Base-by-base conservation (phyloP, 352 stramenopile genomes). In the Achlya hypogyna region DNA sequence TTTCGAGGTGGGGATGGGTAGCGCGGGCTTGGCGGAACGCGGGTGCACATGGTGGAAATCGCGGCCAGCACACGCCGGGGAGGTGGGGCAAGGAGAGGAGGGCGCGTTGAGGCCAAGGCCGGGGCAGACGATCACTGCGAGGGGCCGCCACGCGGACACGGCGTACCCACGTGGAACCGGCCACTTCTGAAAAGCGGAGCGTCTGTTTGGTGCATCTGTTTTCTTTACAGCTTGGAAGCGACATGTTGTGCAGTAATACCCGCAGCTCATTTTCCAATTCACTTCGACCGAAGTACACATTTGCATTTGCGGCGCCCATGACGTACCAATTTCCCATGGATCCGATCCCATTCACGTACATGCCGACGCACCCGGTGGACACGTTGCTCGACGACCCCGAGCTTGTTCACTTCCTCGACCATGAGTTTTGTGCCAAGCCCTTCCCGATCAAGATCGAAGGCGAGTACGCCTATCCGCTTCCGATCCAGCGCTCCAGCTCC, bases 311-410 rank as follows among this genome's bases (percentile, higher is more conserved):
- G 14, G 14, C 51, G n/a, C 6, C 1, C 12, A 45, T 9, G 38
- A 10, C 38, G 12, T 45, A 10, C 38, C 38, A 45, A 45, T 10
- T 10, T 63, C 3, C 29, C 4, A 31, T 49, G 28, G 54, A 63
- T 12, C 54, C 54, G 28, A 63, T 63, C 31, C 54, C 54, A 27
- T 63, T 63, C 23, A n/a, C 54, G 22, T 32, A 34, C 27, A 4
- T 16, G 10, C 16, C 4, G 23, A 31, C 29, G 4, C 54, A 49
- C 23, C 18, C 29, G 8, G 6, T 62, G 8, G 53, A 62, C 22
- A 32, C 53, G 29, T 34, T 63, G 5, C 29, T 63, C n/a, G 54
- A 63, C 23, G 54, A 63, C 42, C 54, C 54, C 12, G 54, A 63
- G 20, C 54, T 63, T 10, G 34, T 63, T 1, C n/a, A 27, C n/a